phyloP scores from a whole-genome alignment of 805 yeast genomes.

The Candida michaelii region DNA sequence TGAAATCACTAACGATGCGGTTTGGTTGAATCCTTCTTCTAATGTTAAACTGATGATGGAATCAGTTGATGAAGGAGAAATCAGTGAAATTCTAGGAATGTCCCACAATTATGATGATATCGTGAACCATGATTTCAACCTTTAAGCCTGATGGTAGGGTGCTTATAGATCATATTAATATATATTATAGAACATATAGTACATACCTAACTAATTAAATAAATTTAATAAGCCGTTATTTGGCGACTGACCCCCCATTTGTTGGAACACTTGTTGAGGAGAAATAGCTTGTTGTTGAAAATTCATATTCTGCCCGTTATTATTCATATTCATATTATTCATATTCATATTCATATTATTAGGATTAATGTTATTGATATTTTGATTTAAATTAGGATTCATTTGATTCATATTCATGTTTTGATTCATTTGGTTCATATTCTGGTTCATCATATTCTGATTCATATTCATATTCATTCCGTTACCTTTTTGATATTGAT shows the following conservation, averaged over 20 bases:
- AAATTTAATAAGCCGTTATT: slow-evolving; percentile 26
- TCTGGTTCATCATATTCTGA: background rate
- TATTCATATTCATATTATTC: background rate
- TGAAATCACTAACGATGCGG: slow-evolving; percentile 74
- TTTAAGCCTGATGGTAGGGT: too few relatives aligned
- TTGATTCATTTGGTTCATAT: slow-evolving; percentile 1
- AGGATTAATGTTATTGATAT: slow-evolving; percentile 13
- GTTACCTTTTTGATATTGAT: slow-evolving; percentile 1
- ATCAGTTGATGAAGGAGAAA: slow-evolving; percentile 1
- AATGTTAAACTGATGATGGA: background rate
- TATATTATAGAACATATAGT: too few relatives aligned
- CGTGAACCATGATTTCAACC: background rate
- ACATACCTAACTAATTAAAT: slow-evolving; percentile 17
- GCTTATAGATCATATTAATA: too few relatives aligned
- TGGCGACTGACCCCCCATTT: slow-evolving; percentile 16
- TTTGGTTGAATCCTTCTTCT: slow-evolving; percentile 53
- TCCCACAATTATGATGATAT: background rate
- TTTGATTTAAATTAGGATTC: slow-evolving; percentile 7
- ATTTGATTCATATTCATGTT: slow-evolving; percentile 5
- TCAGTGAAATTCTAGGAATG: slow-evolving; percentile 9
- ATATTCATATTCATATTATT: slow-evolving; percentile 14
- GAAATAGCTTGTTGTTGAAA: slow-evolving; percentile 24
- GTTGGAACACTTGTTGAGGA: slow-evolving; percentile 41
- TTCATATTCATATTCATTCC: background rate
- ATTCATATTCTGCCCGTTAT: slow-evolving; percentile 9